Percentiles rank a stretch among this genome's conserved stretches.
Conservation (phyloP, 257 asterid genomes). For the Solanum corneliomulleri region DNA sequence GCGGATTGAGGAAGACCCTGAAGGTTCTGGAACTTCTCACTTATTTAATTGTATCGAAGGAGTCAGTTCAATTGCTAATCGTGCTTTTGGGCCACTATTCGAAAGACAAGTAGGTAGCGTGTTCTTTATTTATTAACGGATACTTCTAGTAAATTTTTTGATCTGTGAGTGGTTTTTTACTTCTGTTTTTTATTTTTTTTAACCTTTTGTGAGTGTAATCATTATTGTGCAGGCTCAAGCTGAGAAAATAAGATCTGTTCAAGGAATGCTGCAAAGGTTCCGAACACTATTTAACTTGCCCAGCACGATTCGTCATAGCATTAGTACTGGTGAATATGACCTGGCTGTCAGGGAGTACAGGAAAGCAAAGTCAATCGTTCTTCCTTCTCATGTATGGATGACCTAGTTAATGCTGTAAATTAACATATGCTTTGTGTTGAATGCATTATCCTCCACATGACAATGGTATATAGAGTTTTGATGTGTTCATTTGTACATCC, state of each 20-base stretch:
- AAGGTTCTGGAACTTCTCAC: conserved; percentile 90
- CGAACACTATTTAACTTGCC: conserved; percentile 96
- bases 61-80: conserved; percentile 79
- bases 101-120: conserved; percentile 85
- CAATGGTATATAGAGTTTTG: background rate
- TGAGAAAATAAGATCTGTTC: conserved; percentile 96
- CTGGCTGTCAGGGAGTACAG: conserved; percentile 98
- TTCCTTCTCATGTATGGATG: conserved; percentile 86
- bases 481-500: background rate
- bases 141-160: background rate
- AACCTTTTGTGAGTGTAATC: background rate
- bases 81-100: conserved; percentile 91
- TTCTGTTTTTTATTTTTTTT: background rate
- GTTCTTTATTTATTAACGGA: conserved; percentile 3
- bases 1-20: conserved; percentile 97
- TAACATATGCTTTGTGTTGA: background rate
- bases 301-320: conserved; percentile 88
- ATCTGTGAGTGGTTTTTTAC: background rate
- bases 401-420: background rate
- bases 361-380: conserved; percentile 95
- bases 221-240: conserved; percentile 67
- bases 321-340: conserved; percentile 94
- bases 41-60: conserved; percentile 69
- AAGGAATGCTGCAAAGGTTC: conserved; percentile 98
- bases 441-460: background rate